Percentiles rank a stretch among this genome's conserved stretches.
Conservation (phyloP, 805 yeast genomes). For the Yamadazyma akitaensis region DNA sequence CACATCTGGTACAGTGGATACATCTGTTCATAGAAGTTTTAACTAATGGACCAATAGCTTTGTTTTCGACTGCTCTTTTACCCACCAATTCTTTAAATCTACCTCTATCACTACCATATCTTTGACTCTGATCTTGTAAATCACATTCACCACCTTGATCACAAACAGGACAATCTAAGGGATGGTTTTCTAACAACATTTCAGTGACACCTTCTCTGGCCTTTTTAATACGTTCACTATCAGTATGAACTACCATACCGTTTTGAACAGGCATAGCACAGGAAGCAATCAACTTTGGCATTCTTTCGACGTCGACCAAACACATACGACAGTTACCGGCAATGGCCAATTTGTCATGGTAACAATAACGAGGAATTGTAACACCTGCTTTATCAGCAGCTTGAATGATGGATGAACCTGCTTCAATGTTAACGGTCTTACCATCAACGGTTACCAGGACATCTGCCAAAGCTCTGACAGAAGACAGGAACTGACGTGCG, state of each 20-base stretch:
- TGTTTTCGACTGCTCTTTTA: constrained; percentile 87
- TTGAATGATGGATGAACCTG: constrained; percentile 84
- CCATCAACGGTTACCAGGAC: constrained; percentile 66
- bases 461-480: constrained; percentile 41
- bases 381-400: constrained; percentile 92
- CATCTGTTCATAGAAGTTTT: constrained; percentile 92
- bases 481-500: constrained; percentile 16
- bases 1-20: constrained; percentile 90
- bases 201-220: constrained; percentile 91
- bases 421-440: constrained; percentile 70
- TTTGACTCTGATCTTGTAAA: constrained; percentile 79
- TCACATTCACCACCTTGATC: constrained; percentile 96
- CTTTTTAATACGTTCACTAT: constrained; percentile 71
- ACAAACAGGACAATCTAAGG: constrained; percentile 88
- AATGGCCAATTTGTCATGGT: constrained; percentile 84
- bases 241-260: constrained; percentile 84
- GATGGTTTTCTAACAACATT: constrained; percentile 84
- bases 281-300: constrained; percentile 86
- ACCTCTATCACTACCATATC: constrained; percentile 85
- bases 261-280: constrained; percentile 90
- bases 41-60: constrained; percentile 84
- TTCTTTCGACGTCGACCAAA: constrained; percentile 82
- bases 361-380: constrained; percentile 83
- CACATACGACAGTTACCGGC: constrained; percentile 96
- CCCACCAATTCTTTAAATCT: constrained; percentile 79